A percentile compares a stretch with the other conserved stretches of the same genome.
Conservation (phyloP, 139 green algal species). For the Haematococcus sp. region DNA sequence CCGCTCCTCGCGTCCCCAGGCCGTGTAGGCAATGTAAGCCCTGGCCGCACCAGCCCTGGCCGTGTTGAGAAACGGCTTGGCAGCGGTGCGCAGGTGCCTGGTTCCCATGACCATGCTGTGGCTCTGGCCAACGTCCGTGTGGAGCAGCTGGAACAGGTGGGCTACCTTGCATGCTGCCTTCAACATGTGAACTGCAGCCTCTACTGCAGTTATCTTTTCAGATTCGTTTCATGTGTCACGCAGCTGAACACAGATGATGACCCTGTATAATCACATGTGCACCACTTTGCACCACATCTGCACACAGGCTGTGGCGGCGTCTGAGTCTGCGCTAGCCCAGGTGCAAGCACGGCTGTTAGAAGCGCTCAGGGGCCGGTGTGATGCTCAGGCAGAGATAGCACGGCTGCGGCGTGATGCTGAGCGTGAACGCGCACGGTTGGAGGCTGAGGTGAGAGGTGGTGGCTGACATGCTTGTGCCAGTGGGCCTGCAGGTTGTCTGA, state of each 20-base stretch:
- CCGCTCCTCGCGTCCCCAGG: neutral
- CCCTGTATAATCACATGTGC: too few relatives aligned
- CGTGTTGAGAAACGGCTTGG: too few relatives aligned
- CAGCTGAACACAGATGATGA: too few relatives aligned
- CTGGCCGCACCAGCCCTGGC: too few relatives aligned
- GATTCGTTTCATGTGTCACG: too few relatives aligned
- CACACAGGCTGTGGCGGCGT: constrained; percentile 36
- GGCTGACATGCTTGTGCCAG: neutral
- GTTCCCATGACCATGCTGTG: neutral
- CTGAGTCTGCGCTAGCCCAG: constrained; percentile 49
- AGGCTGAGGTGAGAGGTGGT: constrained; percentile 25
- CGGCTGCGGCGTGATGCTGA: constrained; percentile 23
- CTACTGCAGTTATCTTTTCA: too few relatives aligned
- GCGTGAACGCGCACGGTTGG: constrained; percentile 18
- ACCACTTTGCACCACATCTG: too few relatives aligned
- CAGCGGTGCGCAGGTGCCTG: too few relatives aligned
- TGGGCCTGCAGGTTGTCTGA: neutral
- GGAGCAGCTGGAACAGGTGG: constrained; percentile 14
- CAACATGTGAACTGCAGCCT: too few relatives aligned
- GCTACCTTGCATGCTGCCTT: neutral
- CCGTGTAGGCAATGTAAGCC: neutral
- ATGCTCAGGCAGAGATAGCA: constrained; percentile 13
- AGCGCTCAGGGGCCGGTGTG: constrained; percentile 16
- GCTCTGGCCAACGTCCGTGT: neutral
- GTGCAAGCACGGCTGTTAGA: constrained; percentile 46